Base-by-base conservation (phyloP, 2,329 filamentous ascomycete species). In the Trichoderma atrobrunneum region DNA sequence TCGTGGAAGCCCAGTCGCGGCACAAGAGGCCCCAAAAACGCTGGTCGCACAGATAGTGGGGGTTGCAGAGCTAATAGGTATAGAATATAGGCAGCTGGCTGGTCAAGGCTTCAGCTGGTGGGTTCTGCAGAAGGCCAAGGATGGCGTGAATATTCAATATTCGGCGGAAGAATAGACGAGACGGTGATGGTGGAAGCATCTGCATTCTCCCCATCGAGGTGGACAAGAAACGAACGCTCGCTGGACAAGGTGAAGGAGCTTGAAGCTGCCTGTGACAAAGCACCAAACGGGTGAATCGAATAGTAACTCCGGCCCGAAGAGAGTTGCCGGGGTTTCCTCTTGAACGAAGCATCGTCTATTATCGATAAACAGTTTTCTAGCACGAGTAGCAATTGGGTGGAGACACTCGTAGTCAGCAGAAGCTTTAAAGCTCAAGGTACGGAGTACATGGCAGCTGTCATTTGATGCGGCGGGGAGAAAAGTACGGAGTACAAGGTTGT, bases 21-120 rank as follows among this genome's bases (percentile, higher is more conserved):
- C 21, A 62, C 57, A 70, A 61, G 30, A 61, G 59, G 26, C 28
- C 26, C 57, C 28, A 63, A 36, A 57, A 57, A 12, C 18, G 21
- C 60, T 62, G 24, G 70, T 72, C 34, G 70, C 64, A 72, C 63
- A 62, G 70, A 63, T 72, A 43, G 70, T 72, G 70, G 70, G 70
- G 70, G 64, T 21, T 72, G 34, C 30, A 63, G 64, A 48, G 61
- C 43, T 72, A 70, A 34, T 5, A 24, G 12, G 18, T 16, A 26
- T 16, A 2, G 14, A 39, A 18, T 18, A 2, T 18, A 36, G 51
- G 60, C 60, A 39, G 60, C 16, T 39, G 16, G 70, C 16, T 39
- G 16, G 70, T 26, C 59, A 62, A 26, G 59, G 34, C 24, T 63
- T 57, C 36, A 28, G 59, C 56, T 26, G 30, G 57, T 43, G 12